phyloP scores from a whole-genome alignment of 140 eudicot genomes.

The Oenanthe javanica region DNA sequence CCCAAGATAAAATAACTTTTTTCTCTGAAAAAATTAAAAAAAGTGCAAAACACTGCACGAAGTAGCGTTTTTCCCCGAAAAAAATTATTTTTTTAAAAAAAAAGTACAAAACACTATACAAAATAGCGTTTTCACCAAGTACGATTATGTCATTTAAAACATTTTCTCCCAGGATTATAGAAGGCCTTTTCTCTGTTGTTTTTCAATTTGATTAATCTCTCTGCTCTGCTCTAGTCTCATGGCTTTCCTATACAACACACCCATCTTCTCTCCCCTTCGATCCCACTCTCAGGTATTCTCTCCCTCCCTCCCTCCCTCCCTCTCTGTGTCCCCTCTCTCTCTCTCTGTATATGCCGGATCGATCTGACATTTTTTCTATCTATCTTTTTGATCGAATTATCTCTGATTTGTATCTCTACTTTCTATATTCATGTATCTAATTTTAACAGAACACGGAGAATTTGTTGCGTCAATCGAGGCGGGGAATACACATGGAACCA shows the following conservation, averaged over 20 bases:
- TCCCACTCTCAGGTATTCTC: conserved; percentile 32
- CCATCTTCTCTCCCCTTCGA: conserved; percentile 35
- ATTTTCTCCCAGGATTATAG: too few relatives aligned
- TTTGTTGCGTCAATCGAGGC: conserved; percentile 32
- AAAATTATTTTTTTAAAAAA: too few relatives aligned
- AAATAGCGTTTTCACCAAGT: too few relatives aligned
- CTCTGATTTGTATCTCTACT: neutral
- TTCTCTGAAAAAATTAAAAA: too few relatives aligned
- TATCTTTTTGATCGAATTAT: neutral
- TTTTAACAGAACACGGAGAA: conserved; percentile 27
- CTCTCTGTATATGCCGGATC: neutral
- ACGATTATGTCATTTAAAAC: too few relatives aligned
- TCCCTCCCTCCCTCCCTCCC: neutral
- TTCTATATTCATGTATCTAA: neutral
- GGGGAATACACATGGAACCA: conserved; percentile 56
- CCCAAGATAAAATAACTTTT: too few relatives aligned
- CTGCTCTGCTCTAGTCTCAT: conserved; percentile 1
- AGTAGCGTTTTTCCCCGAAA: too few relatives aligned
- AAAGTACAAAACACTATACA: too few relatives aligned
- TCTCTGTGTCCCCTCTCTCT: neutral
- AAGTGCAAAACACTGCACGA: too few relatives aligned
- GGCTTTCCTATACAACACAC: conserved; percentile 43
- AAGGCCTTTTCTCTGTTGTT: neutral
- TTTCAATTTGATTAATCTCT: neutral
- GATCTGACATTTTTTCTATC: neutral